These are phyloP conservation scores for Chytriomyces confervae DNA, from an alignment of 192 early-diverging fungal genomes.

Conservation along the genomic window DNA sequence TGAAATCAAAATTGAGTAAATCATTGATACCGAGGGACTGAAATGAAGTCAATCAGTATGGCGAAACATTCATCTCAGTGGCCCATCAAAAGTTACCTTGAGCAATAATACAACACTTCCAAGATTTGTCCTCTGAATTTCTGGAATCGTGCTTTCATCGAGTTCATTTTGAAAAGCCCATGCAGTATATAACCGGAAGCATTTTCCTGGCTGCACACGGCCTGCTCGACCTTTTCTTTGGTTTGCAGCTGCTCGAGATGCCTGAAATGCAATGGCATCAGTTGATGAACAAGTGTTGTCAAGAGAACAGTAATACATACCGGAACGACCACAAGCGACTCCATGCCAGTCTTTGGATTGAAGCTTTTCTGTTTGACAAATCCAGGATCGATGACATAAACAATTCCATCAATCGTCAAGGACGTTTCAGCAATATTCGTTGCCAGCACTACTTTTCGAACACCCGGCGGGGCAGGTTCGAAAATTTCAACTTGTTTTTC, in stretches of 20 bases:
- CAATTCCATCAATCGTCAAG: conserved; percentile 96
- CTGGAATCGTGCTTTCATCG: conserved; percentile 91
- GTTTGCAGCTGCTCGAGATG: conserved; percentile 89
- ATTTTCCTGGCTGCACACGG: conserved; percentile 93
- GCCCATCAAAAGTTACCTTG: conserved; percentile 56
- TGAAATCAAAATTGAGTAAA: conserved; percentile 94
- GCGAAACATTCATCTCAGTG: neutral
- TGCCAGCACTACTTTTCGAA: conserved; percentile 83
- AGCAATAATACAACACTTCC: conserved; percentile 89
- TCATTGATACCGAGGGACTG: conserved; percentile 87
- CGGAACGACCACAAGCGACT: conserved; percentile 90
- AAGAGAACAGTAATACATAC: conserved; percentile 48
- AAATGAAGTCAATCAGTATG: neutral
- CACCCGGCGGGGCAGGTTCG: conserved; percentile 82
- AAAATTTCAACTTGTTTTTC: conserved; percentile 97
- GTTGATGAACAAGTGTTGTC: neutral
- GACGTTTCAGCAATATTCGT: conserved; percentile 99
- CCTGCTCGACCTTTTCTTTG: conserved; percentile 98
- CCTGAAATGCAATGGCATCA: conserved; percentile 16
- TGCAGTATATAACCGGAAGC: conserved; percentile 93
- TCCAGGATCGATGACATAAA: conserved; percentile 95
- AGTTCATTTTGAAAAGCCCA: conserved; percentile 92
- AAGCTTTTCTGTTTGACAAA: conserved; percentile 97
- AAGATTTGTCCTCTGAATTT: conserved; percentile 97
- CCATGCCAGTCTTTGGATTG: conserved; percentile 97